phyloP scores from a whole-genome alignment of 1,284 basidiomycete species.

The Stereum hirsutum region DNA sequence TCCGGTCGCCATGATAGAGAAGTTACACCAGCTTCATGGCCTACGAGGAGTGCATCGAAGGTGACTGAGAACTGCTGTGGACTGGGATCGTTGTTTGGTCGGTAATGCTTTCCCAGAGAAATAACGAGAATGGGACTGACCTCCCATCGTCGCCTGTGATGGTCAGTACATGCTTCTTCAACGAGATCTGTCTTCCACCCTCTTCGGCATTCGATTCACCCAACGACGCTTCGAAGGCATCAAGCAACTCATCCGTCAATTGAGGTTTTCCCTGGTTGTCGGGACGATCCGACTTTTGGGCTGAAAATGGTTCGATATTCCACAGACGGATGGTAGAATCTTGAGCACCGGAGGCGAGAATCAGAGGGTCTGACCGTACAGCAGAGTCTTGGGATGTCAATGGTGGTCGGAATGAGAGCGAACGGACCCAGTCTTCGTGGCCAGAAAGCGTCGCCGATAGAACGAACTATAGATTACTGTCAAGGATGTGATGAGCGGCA shows the following conservation, averaged over 20 bases:
- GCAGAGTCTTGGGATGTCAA: too few species aligned
- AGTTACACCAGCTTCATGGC: constrained; percentile 90
- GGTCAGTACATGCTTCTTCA: constrained; percentile 72
- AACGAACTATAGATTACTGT: constrained; percentile 36
- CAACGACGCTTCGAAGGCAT: constrained; percentile 81
- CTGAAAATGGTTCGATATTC: constrained; percentile 47
- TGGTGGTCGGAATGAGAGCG: constrained; percentile 55
- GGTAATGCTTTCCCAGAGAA: too few species aligned
- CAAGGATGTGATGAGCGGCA: neutral
- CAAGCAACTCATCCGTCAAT: constrained; percentile 66
- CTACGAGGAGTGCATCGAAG: constrained; percentile 86
- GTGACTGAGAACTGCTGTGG: constrained; percentile 63
- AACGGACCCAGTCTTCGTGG: constrained; percentile 91
- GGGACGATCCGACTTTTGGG: constrained; percentile 13
- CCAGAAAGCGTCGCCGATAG: constrained; percentile 62
- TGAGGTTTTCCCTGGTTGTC: too few species aligned
- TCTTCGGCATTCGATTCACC: constrained; percentile 54
- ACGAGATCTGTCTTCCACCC: constrained; percentile 75
- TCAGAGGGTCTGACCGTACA: constrained; percentile 33
- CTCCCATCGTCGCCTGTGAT: constrained; percentile 42
- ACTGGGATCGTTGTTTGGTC: too few species aligned
- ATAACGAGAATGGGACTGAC: too few species aligned
- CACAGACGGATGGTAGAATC: constrained; percentile 88
- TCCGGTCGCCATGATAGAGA: constrained; percentile 65
- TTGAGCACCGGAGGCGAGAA: constrained; percentile 87